Conservation (phyloP, 139 green algal genomes). For the Gonium pectorale region DNA sequence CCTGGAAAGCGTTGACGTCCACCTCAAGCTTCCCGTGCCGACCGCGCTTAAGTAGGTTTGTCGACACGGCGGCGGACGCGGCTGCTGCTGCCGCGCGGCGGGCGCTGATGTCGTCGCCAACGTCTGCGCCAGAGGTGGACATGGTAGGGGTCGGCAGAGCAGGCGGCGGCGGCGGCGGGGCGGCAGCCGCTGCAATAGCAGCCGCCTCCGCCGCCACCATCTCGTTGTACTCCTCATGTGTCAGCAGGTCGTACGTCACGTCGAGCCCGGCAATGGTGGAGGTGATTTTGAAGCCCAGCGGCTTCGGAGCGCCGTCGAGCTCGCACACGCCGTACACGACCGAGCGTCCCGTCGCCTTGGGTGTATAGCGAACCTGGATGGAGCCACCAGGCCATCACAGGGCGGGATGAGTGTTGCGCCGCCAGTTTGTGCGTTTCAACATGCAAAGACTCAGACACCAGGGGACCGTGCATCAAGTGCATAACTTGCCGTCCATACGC, state of each 20-base stretch:
- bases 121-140: no score
- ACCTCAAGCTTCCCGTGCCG: not conserved
- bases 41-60: not conserved
- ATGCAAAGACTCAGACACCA: no score
- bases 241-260: conserved; percentile 57
- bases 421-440: no score
- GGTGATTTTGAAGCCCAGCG: conserved; percentile 48
- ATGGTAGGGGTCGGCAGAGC: no score
- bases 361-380: conserved; percentile 48
- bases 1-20: conserved; percentile 50
- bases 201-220: conserved; percentile 3
- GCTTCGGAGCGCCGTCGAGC: conserved; percentile 46
- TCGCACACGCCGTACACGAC: conserved; percentile 56
- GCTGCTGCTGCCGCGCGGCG: not conserved
- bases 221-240: conserved; percentile 40
- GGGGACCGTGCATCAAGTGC: no score
- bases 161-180: not conserved
- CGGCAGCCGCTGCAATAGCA: not conserved
- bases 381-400: no score
- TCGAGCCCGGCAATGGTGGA: conserved; percentile 45
- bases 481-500: no score
- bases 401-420: no score
- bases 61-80: not conserved
- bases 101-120: no score
- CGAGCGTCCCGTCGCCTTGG: conserved; percentile 21